These are phyloP conservation scores for Exophiala dermatitidis DNA, from an alignment of 2,329 filamentous ascomycete species.

Conservation along the genomic window DNA sequence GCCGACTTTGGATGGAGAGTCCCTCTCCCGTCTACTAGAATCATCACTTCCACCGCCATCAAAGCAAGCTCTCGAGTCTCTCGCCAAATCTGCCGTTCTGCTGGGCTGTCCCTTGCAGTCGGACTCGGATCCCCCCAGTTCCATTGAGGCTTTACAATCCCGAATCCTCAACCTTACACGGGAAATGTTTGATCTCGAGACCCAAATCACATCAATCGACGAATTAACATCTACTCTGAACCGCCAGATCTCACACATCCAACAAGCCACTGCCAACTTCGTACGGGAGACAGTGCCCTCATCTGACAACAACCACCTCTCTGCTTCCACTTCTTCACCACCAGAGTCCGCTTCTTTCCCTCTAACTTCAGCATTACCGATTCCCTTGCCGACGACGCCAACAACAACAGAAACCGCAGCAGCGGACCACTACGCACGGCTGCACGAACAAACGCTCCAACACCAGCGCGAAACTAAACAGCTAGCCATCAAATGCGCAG, in stretches of 20 bases:
- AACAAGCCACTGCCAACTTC: neutral
- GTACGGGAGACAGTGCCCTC: neutral
- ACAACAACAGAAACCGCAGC: conserved; percentile 37
- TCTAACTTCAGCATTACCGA: neutral
- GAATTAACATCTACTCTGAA: conserved; percentile 4
- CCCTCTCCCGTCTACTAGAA: conserved; percentile 4
- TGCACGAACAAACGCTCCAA: conserved; percentile 66
- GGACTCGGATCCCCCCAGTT: conserved; percentile 16
- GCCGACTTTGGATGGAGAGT: neutral
- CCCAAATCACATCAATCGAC: conserved; percentile 42
- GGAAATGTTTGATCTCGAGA: conserved; percentile 45
- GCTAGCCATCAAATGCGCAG: conserved; percentile 59
- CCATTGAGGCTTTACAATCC: conserved; percentile 4
- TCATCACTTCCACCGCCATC: conserved; percentile 4
- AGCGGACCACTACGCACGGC: conserved; percentile 15
- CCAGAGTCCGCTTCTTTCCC: no score
- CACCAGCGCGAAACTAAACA: conserved; percentile 63
- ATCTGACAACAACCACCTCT: neutral
- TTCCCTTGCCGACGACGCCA: conserved; percentile 32
- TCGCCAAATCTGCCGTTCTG: conserved; percentile 10
- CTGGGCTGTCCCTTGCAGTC: conserved; percentile 4
- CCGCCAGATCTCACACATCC: conserved; percentile 27
- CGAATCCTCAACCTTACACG: conserved; percentile 51
- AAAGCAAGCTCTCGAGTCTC: conserved; percentile 10
- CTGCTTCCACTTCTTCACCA: neutral